Base-by-base conservation (phyloP, 495 filamentous ascomycete genomes). In the Penicillium desertorum region DNA sequence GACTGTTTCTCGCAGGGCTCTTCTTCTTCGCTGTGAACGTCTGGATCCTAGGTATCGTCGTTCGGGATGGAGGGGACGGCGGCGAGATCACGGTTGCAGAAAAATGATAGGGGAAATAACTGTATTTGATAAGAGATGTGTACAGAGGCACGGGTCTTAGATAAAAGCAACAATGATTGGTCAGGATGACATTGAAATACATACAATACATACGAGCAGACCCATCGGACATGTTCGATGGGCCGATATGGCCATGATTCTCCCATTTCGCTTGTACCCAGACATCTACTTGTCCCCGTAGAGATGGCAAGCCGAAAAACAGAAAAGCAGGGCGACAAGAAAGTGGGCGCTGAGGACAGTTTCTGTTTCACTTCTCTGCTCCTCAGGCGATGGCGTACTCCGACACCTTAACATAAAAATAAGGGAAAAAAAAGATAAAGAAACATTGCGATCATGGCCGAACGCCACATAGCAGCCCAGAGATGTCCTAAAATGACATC, bases 11-110 rank as follows among this genome's bases (percentile, higher is more conserved):
- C 0, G 79, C 89, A 0, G 85, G 87, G 3, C 64, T 96, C 22
- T 74, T 76, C 2, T 98, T 98, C 69, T 98, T 97, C 59, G 69
- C 79, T 3, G 83, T 93, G 1, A 98, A 98, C 72, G 81, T 83
- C 57, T 94, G 91, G 87, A 88, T 97, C 43, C 64, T 98, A 49
- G 88, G 89, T 0, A 78, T 94, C 45, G 84, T 97, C 34, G 78
- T 96, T 17, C 60, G 51, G 5, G 93, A 98, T 77, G 73, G 88
- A 27, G 83, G 79, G 9, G 51, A 56, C 1, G 44, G 20, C 23
- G 43, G 32, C 12, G 53, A 55, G 30, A 47, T 39, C 8, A 23
- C n/a, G 29, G 23, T 17, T 17, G 23, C 43, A 19, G 4, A 39
- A 14, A 45, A 25, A 32, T 17, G 36, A 34, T 2, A 22, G 32